phyloP scores from a whole-genome alignment of 1,284 basidiomycete species.

The Coniophora puteana region DNA sequence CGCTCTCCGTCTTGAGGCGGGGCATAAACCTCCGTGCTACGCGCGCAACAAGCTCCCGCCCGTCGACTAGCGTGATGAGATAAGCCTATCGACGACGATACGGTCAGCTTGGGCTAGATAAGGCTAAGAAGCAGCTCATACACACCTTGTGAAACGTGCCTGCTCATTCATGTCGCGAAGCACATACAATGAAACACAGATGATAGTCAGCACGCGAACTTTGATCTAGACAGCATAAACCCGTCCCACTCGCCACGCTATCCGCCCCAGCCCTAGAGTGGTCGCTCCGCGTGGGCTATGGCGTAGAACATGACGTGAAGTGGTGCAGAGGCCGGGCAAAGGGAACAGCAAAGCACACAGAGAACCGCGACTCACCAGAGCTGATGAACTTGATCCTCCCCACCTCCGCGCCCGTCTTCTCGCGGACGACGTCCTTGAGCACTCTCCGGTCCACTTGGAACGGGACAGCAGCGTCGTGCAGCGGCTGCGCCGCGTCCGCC shows the following conservation, averaged over 20 bases:
- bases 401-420: slow-evolving; percentile 61
- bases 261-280: too few relatives aligned
- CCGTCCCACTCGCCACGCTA: too few relatives aligned
- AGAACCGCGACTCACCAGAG: slow-evolving; percentile 48
- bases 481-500: slow-evolving; percentile 52
- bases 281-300: neutral
- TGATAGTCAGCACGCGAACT: too few relatives aligned
- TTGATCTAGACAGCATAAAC: too few relatives aligned
- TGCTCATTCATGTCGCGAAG: too few relatives aligned
- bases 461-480: slow-evolving; percentile 55
- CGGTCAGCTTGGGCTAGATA: too few relatives aligned
- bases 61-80: slow-evolving; percentile 61
- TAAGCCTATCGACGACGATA: slow-evolving; percentile 60
- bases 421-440: slow-evolving; percentile 69
- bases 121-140: too few relatives aligned
- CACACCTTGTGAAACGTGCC: slow-evolving; percentile 76
- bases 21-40: slow-evolving; percentile 82
- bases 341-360: too few relatives aligned
- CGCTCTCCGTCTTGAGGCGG: slow-evolving; percentile 76
- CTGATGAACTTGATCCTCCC: slow-evolving; percentile 69
- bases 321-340: slow-evolving; percentile 7
- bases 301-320: neutral
- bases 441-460: slow-evolving; percentile 71
- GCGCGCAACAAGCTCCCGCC: slow-evolving; percentile 62
- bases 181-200: too few relatives aligned